phyloP scores from a whole-genome alignment of 805 yeast genomes.

The Lipomyces chichibuensis region DNA sequence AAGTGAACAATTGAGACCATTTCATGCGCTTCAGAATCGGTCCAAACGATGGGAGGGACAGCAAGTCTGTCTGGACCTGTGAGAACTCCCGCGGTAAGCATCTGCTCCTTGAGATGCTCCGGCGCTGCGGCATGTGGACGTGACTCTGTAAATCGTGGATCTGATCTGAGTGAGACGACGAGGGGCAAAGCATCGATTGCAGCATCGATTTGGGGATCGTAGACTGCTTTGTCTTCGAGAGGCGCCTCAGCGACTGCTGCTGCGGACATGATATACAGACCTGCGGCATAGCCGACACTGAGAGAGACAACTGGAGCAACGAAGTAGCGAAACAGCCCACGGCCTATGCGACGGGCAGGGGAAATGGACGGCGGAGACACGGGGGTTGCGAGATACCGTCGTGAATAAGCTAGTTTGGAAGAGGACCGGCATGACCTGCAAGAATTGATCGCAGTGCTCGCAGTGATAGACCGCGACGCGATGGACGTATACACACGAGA shows the following conservation, averaged over 20 bases:
- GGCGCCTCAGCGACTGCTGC: background rate
- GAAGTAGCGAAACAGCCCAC: slow-evolving; percentile 1
- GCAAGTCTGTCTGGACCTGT: slow-evolving; percentile 78
- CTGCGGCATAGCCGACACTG: slow-evolving; percentile 2
- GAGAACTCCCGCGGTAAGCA: slow-evolving; percentile 57
- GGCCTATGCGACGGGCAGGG: background rate
- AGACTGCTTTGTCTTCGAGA: background rate
- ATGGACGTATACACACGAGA: background rate
- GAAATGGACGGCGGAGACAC: background rate
- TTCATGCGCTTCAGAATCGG: slow-evolving; percentile 52
- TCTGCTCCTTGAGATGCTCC: slow-evolving; percentile 27
- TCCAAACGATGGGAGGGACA: slow-evolving; percentile 70
- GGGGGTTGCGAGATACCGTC: background rate
- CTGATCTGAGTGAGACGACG: slow-evolving; percentile 35
- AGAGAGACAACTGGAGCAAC: slow-evolving; percentile 11
- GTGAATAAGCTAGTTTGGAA: background rate
- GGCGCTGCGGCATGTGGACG: slow-evolving; percentile 41
- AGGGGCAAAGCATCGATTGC: slow-evolving; percentile 8
- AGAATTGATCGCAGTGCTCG: too few relatives aligned
- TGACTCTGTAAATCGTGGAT: slow-evolving; percentile 37
- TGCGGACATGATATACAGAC: background rate
- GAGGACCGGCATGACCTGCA: background rate
- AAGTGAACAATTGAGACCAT: slow-evolving; percentile 69
- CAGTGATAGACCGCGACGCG: background rate
- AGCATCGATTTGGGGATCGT: slow-evolving; percentile 12